These are phyloP conservation scores for Exserohilum rostratum DNA, from an alignment of 2,329 filamentous ascomycete species.

Conservation along the genomic window DNA sequence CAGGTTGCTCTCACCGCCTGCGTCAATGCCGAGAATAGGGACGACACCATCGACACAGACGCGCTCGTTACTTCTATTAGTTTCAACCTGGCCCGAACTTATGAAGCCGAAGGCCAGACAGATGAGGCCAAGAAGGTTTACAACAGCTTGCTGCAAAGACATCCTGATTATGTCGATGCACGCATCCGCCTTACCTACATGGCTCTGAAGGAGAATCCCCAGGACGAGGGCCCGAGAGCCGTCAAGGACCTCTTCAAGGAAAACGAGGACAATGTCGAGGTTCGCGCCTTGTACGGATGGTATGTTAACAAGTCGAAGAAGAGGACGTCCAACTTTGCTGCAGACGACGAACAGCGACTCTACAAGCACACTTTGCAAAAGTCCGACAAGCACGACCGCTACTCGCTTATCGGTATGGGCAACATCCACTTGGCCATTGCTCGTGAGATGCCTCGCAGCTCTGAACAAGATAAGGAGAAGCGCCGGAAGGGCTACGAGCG, in stretches of 20 bases:
- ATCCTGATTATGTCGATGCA: constrained; percentile 91
- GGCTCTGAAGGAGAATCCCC: constrained; percentile 77
- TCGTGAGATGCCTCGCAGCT: constrained; percentile 90
- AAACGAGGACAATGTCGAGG: constrained; percentile 84
- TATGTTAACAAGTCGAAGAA: constrained; percentile 91
- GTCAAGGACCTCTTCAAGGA: constrained; percentile 85
- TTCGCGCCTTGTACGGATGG: constrained; percentile 93
- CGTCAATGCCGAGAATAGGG: constrained; percentile 77
- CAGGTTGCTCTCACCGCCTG: constrained; percentile 90
- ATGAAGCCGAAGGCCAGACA: constrained; percentile 80
- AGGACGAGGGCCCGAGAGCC: constrained; percentile 83
- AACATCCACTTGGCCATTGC: constrained; percentile 89
- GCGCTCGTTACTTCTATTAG: constrained; percentile 94
- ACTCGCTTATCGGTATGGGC: constrained; percentile 94
- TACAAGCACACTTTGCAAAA: constrained; percentile 96
- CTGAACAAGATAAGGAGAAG: constrained; percentile 89
- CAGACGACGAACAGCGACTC: constrained; percentile 90
- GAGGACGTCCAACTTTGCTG: constrained; percentile 76
- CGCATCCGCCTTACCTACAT: constrained; percentile 89
- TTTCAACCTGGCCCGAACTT: constrained; percentile 93
- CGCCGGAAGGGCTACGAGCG: constrained; percentile 84
- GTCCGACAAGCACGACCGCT: constrained; percentile 93
- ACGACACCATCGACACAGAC: constrained; percentile 81
- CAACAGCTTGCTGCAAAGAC: constrained; percentile 80
- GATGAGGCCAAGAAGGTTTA: constrained; percentile 90